Conservation (phyloP, 208 protist genomes). For the Acanthamoeba triangularis region DNA sequence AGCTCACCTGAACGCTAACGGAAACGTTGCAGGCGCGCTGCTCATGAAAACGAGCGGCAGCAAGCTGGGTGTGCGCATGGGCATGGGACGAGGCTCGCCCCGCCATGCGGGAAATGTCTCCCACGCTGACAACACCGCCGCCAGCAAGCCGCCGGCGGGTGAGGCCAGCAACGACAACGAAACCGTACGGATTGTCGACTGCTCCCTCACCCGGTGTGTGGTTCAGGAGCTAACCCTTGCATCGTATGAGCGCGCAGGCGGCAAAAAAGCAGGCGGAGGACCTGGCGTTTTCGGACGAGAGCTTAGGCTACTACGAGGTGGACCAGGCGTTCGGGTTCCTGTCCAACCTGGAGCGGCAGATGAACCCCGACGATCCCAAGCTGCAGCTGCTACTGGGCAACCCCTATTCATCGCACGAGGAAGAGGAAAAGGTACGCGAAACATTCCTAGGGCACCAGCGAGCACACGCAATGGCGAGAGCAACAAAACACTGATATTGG, state of each 20-base stretch:
- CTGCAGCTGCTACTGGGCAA: conserved; percentile 3
- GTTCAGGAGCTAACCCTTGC: too few species aligned
- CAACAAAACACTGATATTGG: not conserved
- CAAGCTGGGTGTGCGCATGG: not conserved
- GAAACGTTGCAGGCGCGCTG: not conserved
- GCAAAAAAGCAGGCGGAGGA: not conserved
- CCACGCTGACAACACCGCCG: not conserved
- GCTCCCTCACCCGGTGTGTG: too few species aligned
- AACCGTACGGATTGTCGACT: not conserved
- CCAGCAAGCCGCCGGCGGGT: not conserved
- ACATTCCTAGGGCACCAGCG: too few species aligned
- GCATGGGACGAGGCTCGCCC: not conserved
- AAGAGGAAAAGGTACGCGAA: not conserved
- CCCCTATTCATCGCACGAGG: not conserved
- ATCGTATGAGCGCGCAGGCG: too few species aligned
- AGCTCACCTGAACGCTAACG: not conserved
- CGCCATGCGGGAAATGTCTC: not conserved
- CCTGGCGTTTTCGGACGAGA: not conserved
- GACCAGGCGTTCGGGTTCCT: conserved; percentile 24
- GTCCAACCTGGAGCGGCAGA: not conserved
- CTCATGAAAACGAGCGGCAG: not conserved
- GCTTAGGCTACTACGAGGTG: conserved; percentile 2
- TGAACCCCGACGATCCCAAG: conserved; percentile 13
- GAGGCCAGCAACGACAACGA: not conserved
- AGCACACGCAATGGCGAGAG: too few species aligned